Conservation (phyloP, 768 basidiomycete species). For the Candolleomyces eurysporus region DNA sequence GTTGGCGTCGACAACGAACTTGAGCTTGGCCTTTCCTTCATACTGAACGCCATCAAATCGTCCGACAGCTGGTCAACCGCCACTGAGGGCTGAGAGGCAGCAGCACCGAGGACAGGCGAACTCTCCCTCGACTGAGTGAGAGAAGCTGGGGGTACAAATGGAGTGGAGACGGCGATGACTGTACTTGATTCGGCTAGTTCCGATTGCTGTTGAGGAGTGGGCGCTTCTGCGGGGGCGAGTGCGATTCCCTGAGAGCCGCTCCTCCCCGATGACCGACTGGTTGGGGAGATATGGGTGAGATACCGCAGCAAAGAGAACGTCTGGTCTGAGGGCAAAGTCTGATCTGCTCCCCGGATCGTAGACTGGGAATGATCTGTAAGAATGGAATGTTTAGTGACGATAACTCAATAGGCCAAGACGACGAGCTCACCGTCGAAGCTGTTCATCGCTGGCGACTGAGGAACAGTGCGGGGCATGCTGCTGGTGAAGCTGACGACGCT, state of each 20-base stretch:
- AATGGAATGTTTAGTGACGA: too few relatives aligned
- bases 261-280: not conserved
- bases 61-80: not conserved
- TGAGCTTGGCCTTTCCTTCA: not conserved
- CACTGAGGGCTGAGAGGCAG: not conserved
- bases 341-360: too few relatives aligned
- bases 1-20: not conserved
- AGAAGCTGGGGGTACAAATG: not conserved
- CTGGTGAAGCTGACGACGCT: conserved; percentile 10
- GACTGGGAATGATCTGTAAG: too few relatives aligned
- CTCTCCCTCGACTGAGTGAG: not conserved
- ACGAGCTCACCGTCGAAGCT: not conserved
- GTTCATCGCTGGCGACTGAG: not conserved
- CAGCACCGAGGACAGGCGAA: not conserved
- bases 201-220: not conserved
- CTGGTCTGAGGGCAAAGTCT: not conserved
- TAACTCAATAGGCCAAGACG: too few relatives aligned
- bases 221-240: not conserved
- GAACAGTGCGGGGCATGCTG: not conserved
- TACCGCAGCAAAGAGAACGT: not conserved
- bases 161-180: not conserved
- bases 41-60: conserved; percentile 1
- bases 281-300: not conserved
- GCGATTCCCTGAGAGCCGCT: not conserved
- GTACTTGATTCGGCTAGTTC: not conserved